Conservation (phyloP, 768 basidiomycete species). For the Glaciozyma martinii region DNA sequence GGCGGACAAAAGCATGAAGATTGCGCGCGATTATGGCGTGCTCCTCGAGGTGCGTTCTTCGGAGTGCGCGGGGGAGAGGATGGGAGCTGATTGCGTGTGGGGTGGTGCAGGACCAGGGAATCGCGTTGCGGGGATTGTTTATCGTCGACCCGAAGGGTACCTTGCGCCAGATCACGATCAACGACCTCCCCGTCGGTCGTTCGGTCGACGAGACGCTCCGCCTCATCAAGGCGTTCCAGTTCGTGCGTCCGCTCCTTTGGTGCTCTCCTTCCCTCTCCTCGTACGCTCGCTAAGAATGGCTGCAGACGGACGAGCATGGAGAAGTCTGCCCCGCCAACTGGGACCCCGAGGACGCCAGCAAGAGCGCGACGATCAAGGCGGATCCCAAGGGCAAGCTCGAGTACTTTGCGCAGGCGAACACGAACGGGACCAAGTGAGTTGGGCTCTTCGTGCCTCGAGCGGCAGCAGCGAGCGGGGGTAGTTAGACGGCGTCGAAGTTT, state of each 20-base stretch:
- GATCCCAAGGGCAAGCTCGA: slow-evolving; percentile 16
- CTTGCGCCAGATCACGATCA: slow-evolving; percentile 52
- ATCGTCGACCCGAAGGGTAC: slow-evolving; percentile 76
- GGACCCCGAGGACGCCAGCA: slow-evolving; percentile 40
- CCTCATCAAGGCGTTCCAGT: slow-evolving; percentile 88
- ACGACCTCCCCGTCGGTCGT: slow-evolving; percentile 90
- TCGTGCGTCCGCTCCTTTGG: slow-evolving; percentile 38
- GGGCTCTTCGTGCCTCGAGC: background rate
- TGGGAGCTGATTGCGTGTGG: background rate
- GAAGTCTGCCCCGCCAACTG: slow-evolving; percentile 91
- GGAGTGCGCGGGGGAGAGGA: background rate
- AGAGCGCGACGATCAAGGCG: slow-evolving; percentile 12
- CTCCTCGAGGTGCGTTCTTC: slow-evolving; percentile 51
- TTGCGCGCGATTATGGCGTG: slow-evolving; percentile 77
- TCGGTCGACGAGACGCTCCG: slow-evolving; percentile 88
- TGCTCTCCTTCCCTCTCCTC: slow-evolving; percentile 42
- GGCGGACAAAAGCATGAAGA: slow-evolving; percentile 67
- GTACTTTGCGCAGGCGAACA: background rate
- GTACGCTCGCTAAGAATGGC: background rate
- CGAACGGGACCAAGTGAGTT: background rate
- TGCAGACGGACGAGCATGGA: slow-evolving; percentile 57
- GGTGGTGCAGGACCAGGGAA: slow-evolving; percentile 54
- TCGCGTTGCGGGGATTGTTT: slow-evolving; percentile 78
- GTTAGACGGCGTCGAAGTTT: no score
- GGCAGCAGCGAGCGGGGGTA: no score